Base-by-base conservation (phyloP, 1,284 basidiomycete species). In the Ganoderma resinaceum region DNA sequence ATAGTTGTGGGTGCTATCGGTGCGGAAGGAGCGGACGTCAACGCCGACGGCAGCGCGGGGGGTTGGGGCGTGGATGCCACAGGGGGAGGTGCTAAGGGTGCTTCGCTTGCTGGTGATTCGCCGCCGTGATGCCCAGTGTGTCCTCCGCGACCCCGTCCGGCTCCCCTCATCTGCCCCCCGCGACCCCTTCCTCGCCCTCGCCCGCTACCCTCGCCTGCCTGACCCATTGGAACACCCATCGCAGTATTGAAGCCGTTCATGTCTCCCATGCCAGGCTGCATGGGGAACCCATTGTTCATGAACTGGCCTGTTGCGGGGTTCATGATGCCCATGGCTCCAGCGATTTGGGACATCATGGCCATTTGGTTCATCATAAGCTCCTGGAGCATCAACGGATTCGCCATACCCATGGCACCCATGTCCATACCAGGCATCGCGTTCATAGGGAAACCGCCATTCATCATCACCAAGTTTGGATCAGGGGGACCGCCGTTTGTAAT, bases 321-420 rank as follows among this genome's bases (percentile, higher is more conserved):
- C 73, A 92, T 83, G 78, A 94, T 89, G 26, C 91, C 92, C 85
- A 93, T 89, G 20, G 86, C 87, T 33, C 88, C 85, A 31, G 91
- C 90, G 86, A 94, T 91, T 79, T 94, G 93, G 42, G 91, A 88
- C 92, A 94, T 94, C 73, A 94, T 83, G 55, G 92, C 91, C 91
- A 94, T 93, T 77, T 94, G 91, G 78, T 86, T 92, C 88, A 93
- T 90, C 88, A 94, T 90, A 85, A 94, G 90, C 80, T 94, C 93
- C 79, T 94, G 92, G 68, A 94, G 77, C 82, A 92, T 82, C 73
- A 94, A 74, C 55, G 91, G 90, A 74, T 91, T 93, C 60, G 85
- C 80, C 85, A 87, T 87, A 42, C 72, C 83, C 81, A 87, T 85
- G 20, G 86, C 82, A 65, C 82, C 83, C 84, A 91, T 89, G 69